Evolutionary conservation across 495 filamentous ascomycete species (phyloP).

Genomic region (Apodospora peruviana): DNA sequence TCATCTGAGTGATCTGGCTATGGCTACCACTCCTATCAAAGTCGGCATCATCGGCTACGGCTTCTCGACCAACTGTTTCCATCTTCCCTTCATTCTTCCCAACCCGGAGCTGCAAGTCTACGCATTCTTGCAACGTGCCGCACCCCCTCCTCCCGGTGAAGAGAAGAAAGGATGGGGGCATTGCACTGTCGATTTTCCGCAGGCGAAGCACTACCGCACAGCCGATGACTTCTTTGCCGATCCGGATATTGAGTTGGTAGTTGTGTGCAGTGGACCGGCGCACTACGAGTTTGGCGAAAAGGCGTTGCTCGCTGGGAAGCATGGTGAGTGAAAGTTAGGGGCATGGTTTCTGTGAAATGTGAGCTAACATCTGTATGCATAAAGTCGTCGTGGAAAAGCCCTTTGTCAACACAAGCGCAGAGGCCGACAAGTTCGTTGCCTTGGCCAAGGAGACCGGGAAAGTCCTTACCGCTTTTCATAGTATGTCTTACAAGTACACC

Average conservation of each 20-base stretch:
- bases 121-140: conserved; percentile 33
- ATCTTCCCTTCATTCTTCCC: conserved; percentile 63
- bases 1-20: neutral
- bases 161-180: conserved; percentile 16
- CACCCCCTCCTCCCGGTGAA: conserved; percentile 11
- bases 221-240: conserved; percentile 56
- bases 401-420: conserved; percentile 56
- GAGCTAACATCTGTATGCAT: neutral
- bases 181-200: conserved; percentile 31
- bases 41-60: conserved; percentile 38
- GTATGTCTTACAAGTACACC: conserved; percentile 3
- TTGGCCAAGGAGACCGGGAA: conserved; percentile 55
- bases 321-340: conserved; percentile 39
- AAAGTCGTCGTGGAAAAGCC: conserved; percentile 72
- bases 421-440: conserved; percentile 59
- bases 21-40: conserved; percentile 20
- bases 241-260: conserved; percentile 53
- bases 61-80: conserved; percentile 67
- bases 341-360: too few species aligned
- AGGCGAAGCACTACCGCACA: conserved; percentile 35
- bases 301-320: conserved; percentile 60
- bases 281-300: conserved; percentile 58
- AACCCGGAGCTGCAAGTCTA: conserved; percentile 57
- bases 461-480: conserved; percentile 65
- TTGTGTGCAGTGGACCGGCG: conserved; percentile 57